Evolutionary conservation across 2,329 filamentous ascomycete genomes (phyloP).

Genomic region (Colletotrichum sp.): DNA sequence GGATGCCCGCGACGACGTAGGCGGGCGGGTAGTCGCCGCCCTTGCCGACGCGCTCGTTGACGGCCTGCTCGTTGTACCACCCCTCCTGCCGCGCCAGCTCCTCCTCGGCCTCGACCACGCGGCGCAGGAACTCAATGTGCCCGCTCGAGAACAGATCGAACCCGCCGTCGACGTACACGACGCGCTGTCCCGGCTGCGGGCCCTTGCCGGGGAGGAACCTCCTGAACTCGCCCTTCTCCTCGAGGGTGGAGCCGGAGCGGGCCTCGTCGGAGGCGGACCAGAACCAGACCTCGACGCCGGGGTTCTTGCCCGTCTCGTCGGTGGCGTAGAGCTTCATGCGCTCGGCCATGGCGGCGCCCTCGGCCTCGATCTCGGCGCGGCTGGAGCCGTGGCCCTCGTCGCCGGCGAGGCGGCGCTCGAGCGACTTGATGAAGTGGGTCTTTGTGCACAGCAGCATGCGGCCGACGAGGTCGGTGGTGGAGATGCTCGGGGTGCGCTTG

Average conservation of each 20-base stretch:
- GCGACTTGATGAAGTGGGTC: slow-evolving; percentile 87
- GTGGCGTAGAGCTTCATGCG: slow-evolving; percentile 87
- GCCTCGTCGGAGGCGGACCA: slow-evolving; percentile 67
- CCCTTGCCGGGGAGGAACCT: slow-evolving; percentile 74
- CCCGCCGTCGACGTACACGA: slow-evolving; percentile 95
- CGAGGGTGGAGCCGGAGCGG: slow-evolving; percentile 46
- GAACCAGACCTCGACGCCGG: slow-evolving; percentile 85
- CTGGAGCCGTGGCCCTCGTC: slow-evolving; percentile 73
- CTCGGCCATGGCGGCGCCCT: slow-evolving; percentile 73
- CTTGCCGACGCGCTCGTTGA: slow-evolving; percentile 65
- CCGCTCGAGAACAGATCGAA: slow-evolving; percentile 97
- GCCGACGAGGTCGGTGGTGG: slow-evolving; percentile 96
- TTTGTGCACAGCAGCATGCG: slow-evolving; percentile 97
- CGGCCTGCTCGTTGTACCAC: slow-evolving; percentile 75
- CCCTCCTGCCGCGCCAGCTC: slow-evolving; percentile 68
- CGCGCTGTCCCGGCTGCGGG: slow-evolving; percentile 76
- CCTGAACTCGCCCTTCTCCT: slow-evolving; percentile 70
- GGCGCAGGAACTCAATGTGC: slow-evolving; percentile 91
- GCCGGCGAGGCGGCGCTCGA: slow-evolving; percentile 72
- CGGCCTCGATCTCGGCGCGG: slow-evolving; percentile 65
- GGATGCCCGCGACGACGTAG: slow-evolving; percentile 91
- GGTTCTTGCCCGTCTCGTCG: slow-evolving; percentile 78
- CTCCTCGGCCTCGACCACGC: slow-evolving; percentile 77
- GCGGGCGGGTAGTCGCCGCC: slow-evolving; percentile 80
- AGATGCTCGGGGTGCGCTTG: slow-evolving; percentile 94